Evolutionary conservation across 2,329 filamentous ascomycete species (phyloP).

Genomic region (Penicillium sp.): DNA sequence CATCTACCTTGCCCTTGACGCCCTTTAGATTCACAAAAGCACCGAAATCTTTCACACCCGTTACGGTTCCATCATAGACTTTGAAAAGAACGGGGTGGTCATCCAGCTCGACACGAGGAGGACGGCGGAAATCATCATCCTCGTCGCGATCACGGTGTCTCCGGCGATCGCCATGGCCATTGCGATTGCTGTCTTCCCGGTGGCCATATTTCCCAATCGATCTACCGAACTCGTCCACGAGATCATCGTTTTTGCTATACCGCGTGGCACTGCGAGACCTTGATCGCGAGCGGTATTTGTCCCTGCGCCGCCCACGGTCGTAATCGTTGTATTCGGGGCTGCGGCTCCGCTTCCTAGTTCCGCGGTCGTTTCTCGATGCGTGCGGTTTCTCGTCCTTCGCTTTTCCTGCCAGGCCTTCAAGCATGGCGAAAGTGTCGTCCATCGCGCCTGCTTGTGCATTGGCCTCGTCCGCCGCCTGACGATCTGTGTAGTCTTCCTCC

Average conservation of each 20-base stretch:
- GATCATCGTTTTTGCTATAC: slow-evolving; percentile 46
- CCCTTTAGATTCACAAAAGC: slow-evolving; percentile 90
- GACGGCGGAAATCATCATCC: slow-evolving; percentile 55
- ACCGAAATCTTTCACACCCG: slow-evolving; percentile 91
- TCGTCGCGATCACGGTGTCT: slow-evolving; percentile 37
- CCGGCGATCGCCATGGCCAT: slow-evolving; percentile 46
- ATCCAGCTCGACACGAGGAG: slow-evolving; percentile 73
- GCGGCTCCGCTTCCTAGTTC: slow-evolving; percentile 53
- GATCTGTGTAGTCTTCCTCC: slow-evolving; percentile 47
- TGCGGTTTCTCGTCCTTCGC: slow-evolving; percentile 42
- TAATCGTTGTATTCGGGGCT: slow-evolving; percentile 53
- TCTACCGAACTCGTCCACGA: slow-evolving; percentile 61
- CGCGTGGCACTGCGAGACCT: slow-evolving; percentile 46
- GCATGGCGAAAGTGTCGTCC: slow-evolving; percentile 86
- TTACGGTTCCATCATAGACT: slow-evolving; percentile 85
- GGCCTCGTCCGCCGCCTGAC: slow-evolving; percentile 30
- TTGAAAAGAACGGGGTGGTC: slow-evolving; percentile 79
- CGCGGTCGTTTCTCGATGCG: slow-evolving; percentile 33
- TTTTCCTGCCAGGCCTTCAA: slow-evolving; percentile 81
- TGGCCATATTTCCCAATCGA: slow-evolving; percentile 41
- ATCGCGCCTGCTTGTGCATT: slow-evolving; percentile 63
- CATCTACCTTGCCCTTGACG: slow-evolving; percentile 84
- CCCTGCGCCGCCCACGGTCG: slow-evolving; percentile 47
- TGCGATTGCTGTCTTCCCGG: slow-evolving; percentile 38
- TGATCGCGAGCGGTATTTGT: slow-evolving; percentile 51